These are phyloP conservation scores for Blastobotrys petasosporus DNA, from an alignment of 1,139 yeast genomes.

Conservation along the genomic window DNA sequence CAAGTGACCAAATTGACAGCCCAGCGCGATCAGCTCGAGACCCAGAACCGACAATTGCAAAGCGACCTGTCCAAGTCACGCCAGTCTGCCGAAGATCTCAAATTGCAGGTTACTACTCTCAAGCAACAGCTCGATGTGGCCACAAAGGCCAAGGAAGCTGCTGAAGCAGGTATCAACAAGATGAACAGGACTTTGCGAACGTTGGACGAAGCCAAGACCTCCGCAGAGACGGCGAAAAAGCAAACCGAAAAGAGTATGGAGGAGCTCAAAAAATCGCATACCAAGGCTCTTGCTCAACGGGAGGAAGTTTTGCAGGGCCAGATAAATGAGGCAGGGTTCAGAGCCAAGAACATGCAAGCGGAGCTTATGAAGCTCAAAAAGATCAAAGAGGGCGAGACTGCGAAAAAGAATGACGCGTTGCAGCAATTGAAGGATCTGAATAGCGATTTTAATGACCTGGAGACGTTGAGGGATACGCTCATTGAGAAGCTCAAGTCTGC, in stretches of 20 bases:
- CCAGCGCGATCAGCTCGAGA: constrained; percentile 14
- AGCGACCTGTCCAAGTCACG: constrained; percentile 19
- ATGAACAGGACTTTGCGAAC: constrained; percentile 80
- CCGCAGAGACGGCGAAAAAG: constrained; percentile 43
- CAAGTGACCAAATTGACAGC: constrained; percentile 6
- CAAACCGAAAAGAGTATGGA: constrained; percentile 22
- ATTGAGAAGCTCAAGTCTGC: constrained; percentile 31
- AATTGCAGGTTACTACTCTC: constrained; percentile 35
- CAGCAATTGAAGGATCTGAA: constrained; percentile 22
- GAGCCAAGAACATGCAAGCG: constrained; percentile 15
- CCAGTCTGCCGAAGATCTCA: constrained; percentile 25
- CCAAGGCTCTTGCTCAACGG: constrained; percentile 15
- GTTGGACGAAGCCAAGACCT: constrained; percentile 54
- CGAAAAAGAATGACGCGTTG: constrained; percentile 11
- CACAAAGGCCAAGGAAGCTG: constrained; percentile 52
- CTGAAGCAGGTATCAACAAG: constrained; percentile 84
- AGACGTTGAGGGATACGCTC: constrained; percentile 27
- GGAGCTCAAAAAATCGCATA: constrained; percentile 21
- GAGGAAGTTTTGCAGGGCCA: constrained; percentile 17
- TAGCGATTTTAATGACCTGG: constrained; percentile 24
- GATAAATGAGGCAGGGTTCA: constrained; percentile 11
- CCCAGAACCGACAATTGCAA: constrained; percentile 15
- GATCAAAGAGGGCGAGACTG: constrained; percentile 8
- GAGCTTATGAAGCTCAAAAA: constrained; percentile 16
- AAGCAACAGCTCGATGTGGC: constrained; percentile 37